phyloP scores from a whole-genome alignment of 2,329 filamentous ascomycete species.

The Cladosporium phlei region DNA sequence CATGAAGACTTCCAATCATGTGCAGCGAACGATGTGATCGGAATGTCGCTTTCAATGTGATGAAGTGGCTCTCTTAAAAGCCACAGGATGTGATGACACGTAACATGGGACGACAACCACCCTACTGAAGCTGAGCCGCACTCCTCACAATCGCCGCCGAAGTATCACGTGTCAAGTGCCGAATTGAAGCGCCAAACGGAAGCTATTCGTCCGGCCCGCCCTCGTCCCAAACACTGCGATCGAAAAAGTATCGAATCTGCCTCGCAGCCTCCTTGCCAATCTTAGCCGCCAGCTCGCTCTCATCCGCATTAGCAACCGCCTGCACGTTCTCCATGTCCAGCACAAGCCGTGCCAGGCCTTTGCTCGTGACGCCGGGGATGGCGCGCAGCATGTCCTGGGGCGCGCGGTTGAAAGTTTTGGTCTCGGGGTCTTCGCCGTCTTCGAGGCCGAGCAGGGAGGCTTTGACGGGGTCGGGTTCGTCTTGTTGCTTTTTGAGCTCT shows the following conservation, averaged over 20 bases:
- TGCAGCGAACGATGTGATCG: no score
- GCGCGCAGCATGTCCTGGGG: constrained; percentile 85
- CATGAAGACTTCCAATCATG: no score
- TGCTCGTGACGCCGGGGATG: constrained; percentile 77
- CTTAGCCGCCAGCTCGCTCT: constrained; percentile 64
- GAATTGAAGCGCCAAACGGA: constrained; percentile 5
- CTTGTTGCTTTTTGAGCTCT: constrained; percentile 80
- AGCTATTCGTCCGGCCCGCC: constrained; percentile 21
- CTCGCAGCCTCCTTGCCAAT: constrained; percentile 74
- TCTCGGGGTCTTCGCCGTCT: constrained; percentile 48
- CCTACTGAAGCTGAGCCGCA: constrained; percentile 3
- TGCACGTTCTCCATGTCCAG: constrained; percentile 69
- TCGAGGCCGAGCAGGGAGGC: constrained; percentile 81
- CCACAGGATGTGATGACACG: no score
- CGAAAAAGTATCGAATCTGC: constrained; percentile 78
- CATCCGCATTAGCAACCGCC: constrained; percentile 82
- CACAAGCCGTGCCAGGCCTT: constrained; percentile 69
- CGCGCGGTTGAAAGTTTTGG: constrained; percentile 71
- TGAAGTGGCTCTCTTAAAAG: no score
- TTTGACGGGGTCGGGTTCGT: constrained; percentile 83
- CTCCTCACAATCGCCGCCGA: background rate
- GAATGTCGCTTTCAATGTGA: no score
- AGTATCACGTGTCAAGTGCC: constrained; percentile 1
- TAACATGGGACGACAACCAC: no score
- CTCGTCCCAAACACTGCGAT: constrained; percentile 54